Evolutionary conservation across 1,284 basidiomycete genomes (phyloP).

Genomic region (Cryptococcus depauperatus): DNA sequence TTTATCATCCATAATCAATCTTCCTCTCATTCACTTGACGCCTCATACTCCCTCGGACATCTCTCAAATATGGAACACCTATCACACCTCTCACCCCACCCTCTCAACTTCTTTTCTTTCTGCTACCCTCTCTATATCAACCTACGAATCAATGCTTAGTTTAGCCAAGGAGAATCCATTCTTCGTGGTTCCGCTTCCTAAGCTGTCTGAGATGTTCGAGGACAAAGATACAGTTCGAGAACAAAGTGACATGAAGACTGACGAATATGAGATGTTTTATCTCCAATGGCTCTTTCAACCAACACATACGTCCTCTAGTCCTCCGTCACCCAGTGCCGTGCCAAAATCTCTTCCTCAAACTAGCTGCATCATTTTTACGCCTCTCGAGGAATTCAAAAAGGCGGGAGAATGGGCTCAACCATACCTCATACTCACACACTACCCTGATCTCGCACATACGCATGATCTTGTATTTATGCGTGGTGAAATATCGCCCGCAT

Average conservation of each 20-base stretch:
- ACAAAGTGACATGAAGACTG: constrained; percentile 47
- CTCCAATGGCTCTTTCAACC: constrained; percentile 77
- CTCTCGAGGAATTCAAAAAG: constrained; percentile 88
- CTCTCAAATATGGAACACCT: constrained; percentile 76
- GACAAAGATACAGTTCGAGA: constrained; percentile 30
- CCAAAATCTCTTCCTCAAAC: constrained; percentile 38
- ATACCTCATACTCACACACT: constrained; percentile 81
- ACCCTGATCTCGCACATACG: constrained; percentile 73
- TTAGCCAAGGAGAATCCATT: constrained; percentile 59
- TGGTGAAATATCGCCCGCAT: constrained; percentile 73
- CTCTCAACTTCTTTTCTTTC: constrained; percentile 74
- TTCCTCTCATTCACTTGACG: constrained; percentile 58
- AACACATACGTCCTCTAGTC: constrained; percentile 51
- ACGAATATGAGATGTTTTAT: constrained; percentile 74
- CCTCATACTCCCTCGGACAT: constrained; percentile 67
- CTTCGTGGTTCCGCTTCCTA: constrained; percentile 71
- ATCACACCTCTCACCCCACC: constrained; percentile 68
- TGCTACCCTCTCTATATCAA: constrained; percentile 62
- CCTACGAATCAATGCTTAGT: constrained; percentile 63
- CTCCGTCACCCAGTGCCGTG: constrained; percentile 42
- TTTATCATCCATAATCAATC: constrained; percentile 68
- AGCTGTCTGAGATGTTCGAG: constrained; percentile 10
- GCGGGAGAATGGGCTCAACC: constrained; percentile 82
- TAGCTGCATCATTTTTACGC: constrained; percentile 74
- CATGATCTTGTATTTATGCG: constrained; percentile 81